Evolutionary conservation across 345 rosid species (phyloP), one percentile per base, ranked within the genome.

Genomic region (Arabis alpina): DNA sequence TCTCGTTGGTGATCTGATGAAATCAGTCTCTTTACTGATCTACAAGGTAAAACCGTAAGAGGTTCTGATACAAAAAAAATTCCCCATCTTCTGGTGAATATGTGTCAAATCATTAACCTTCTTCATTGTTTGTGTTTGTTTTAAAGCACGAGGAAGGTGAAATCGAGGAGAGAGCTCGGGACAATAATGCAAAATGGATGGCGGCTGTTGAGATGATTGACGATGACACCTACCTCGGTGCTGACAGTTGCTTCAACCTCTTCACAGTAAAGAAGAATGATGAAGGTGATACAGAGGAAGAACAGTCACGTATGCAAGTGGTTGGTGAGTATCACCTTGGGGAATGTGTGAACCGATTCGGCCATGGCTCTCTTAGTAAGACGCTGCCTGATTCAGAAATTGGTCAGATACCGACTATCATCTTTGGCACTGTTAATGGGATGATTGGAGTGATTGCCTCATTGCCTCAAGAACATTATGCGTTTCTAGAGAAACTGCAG

Each of bases 321-420:
- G 90, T 84, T 16, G 96, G 99, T 1, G 96, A 91, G 74, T 89
- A 88, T 77, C 97, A 94, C 82, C 80, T 88, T 11, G 99, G 99
- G 39, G 99, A 94, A 75, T 91, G 84, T 53, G 89, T 94, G 61
- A 91, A 91, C 72, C 61, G 93, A 49, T 94, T 94, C 82, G 75
- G 86, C n/a, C 97, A 94, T 68, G 97, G 99, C n/a, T 94, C 97
- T 37, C 93, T 94, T 5, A 95, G 89, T 13, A 94, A 89, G 97
- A 83, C 89, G 13, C 59, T 89, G 81, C 95, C 96, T 8, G 98
- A 94, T 77, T 91, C 96, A 0, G 96, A 94, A 10, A 90, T 80
- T n/a, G 88, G 91, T 40, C 88, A 89, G 81, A 91, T 89, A 73
- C 97, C 88, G 12, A 94, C 95, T 0, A 78, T 85, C n/a, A 87